These are phyloP conservation scores for Escovopsis sp. DNA, from an alignment of 2,329 filamentous ascomycete genomes.

Conservation along the genomic window DNA sequence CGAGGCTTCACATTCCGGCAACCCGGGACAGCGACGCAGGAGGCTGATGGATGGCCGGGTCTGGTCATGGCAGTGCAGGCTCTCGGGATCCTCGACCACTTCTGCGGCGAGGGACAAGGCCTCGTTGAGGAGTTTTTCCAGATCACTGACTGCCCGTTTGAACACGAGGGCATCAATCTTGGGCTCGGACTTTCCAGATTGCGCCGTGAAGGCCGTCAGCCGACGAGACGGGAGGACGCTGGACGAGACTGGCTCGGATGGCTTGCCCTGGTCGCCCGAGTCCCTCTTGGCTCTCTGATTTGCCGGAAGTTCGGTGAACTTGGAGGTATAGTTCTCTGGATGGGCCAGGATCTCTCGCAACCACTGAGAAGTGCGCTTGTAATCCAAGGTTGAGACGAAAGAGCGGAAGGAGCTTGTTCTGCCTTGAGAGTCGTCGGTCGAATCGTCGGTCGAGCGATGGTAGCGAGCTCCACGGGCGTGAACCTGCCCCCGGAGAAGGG, in stretches of 20 bases:
- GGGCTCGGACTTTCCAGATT: conserved; percentile 10
- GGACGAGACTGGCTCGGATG: conserved; percentile 11
- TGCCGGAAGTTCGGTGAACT: conserved; percentile 14
- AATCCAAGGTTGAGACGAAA: conserved; percentile 15
- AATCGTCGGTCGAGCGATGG: conserved; percentile 1
- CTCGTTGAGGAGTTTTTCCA: conserved; percentile 33
- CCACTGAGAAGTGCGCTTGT: conserved; percentile 20
- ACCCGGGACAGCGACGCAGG: conserved; percentile 4
- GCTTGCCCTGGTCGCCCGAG: conserved; percentile 8
- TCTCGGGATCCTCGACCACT: conserved; percentile 19
- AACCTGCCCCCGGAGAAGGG: conserved; percentile 1
- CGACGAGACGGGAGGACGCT: conserved; percentile 8
- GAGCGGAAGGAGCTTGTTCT: conserved; percentile 12
- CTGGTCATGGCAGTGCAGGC: conserved; percentile 4
- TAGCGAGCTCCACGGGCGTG: conserved; percentile 3
- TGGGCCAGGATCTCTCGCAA: conserved; percentile 17
- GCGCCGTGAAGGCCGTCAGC: conserved; percentile 7
- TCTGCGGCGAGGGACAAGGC: conserved; percentile 29
- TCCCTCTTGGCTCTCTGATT: conserved; percentile 5
- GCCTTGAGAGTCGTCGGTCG: conserved; percentile 1
- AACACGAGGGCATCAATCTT: conserved; percentile 17
- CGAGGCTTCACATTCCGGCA: background rate
- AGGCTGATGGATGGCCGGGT: conserved; percentile 7
- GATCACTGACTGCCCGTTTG: conserved; percentile 23
- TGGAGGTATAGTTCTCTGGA: conserved; percentile 13